phyloP scores from a whole-genome alignment of 768 basidiomycete species.

The Zangia roseola region DNA sequence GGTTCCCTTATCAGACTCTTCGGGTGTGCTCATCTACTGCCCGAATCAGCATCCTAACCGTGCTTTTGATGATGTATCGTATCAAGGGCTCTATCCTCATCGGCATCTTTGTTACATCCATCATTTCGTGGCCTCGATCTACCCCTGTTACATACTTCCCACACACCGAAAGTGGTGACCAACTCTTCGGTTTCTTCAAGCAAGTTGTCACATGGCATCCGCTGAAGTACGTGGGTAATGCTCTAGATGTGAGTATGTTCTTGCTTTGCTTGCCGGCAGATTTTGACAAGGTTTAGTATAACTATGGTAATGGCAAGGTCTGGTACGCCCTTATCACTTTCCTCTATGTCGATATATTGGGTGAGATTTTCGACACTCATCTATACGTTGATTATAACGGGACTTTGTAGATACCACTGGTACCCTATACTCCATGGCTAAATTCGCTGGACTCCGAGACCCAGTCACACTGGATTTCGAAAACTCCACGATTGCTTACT shows the following conservation, averaged over 20 bases:
- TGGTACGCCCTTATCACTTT: slow-evolving; percentile 90
- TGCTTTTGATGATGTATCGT: slow-evolving; percentile 81
- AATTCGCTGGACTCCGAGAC: slow-evolving; percentile 85
- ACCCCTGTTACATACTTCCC: slow-evolving; percentile 84
- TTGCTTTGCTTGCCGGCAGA: background rate
- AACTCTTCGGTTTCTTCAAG: slow-evolving; percentile 81
- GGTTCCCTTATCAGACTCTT: background rate
- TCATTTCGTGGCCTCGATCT: slow-evolving; percentile 86
- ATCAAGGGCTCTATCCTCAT: slow-evolving; percentile 80
- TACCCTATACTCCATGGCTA: slow-evolving; percentile 88
- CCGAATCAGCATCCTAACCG: slow-evolving; percentile 59
- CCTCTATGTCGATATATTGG: slow-evolving; percentile 86
- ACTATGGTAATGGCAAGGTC: slow-evolving; percentile 61
- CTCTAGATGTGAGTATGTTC: slow-evolving; percentile 52
- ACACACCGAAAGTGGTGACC: slow-evolving; percentile 63
- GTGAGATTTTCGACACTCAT: slow-evolving; percentile 35
- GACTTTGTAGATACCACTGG: slow-evolving; percentile 44
- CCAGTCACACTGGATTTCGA: slow-evolving; percentile 86
- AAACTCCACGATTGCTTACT: slow-evolving; percentile 78
- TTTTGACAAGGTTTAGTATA: slow-evolving; percentile 39
- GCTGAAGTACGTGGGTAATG: slow-evolving; percentile 60
- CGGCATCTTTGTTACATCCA: slow-evolving; percentile 80
- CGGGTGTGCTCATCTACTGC: slow-evolving; percentile 2
- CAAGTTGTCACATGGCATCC: slow-evolving; percentile 76
- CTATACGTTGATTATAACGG: background rate